These are phyloP conservation scores for Arabidopsis suecica DNA, from an alignment of 345 rosid genomes.

Conservation along the genomic window DNA sequence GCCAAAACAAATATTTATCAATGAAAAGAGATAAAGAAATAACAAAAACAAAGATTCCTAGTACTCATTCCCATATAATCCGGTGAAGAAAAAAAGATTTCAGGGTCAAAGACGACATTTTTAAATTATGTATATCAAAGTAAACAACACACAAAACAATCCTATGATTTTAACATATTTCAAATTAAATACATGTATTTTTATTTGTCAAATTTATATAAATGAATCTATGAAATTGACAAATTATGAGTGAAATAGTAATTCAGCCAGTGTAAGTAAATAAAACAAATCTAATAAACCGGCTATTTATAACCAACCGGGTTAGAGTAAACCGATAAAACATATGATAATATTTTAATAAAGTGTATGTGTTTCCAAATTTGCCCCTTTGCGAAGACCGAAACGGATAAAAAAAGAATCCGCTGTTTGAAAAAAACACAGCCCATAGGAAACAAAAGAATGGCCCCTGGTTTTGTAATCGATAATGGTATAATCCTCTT, in stretches of 20 bases:
- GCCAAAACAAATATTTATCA: neutral
- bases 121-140: neutral
- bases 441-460: conserved; percentile 41
- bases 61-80: conserved; percentile 28
- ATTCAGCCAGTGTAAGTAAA: neutral
- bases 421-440: conserved; percentile 43
- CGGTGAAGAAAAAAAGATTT: neutral
- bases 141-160: conserved; percentile 6
- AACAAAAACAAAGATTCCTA: conserved; percentile 41
- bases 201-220: neutral
- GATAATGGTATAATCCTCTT: conserved; percentile 15
- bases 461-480: conserved; percentile 47
- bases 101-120: conserved; percentile 28
- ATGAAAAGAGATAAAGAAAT: neutral
- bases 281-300: neutral
- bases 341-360: neutral
- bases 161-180: neutral
- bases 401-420: conserved; percentile 40
- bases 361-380: neutral
- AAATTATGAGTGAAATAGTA: neutral
- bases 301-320: conserved; percentile 17
- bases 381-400: conserved; percentile 37
- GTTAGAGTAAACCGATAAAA: conserved; percentile 8
- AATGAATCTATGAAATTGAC: neutral
- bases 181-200: neutral